phyloP scores from a whole-genome alignment of 352 stramenopile species.

The Labyrinthula sp. region DNA sequence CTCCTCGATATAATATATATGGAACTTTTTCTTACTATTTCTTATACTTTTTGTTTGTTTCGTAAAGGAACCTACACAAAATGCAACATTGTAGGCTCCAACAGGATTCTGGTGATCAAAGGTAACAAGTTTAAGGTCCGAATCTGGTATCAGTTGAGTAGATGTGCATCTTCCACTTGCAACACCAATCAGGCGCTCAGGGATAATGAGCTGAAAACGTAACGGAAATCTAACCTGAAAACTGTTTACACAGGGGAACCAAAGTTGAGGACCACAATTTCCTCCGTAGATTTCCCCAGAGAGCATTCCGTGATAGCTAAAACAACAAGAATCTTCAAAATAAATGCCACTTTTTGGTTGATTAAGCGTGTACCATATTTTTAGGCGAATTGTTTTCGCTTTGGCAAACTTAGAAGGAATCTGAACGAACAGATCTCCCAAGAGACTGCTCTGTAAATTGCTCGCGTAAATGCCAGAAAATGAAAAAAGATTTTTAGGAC shows the following conservation, averaged over 20 bases:
- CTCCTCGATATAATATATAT: conserved; percentile 6
- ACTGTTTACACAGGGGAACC: conserved; percentile 23
- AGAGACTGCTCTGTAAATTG: too few species aligned
- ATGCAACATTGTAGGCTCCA: conserved; percentile 17
- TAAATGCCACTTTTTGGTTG: too few species aligned
- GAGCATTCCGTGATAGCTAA: too few species aligned
- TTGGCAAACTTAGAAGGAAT: too few species aligned
- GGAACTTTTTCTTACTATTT: too few species aligned
- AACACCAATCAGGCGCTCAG: conserved; percentile 5
- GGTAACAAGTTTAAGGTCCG: background rate
- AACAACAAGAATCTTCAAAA: too few species aligned
- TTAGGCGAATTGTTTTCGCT: too few species aligned
- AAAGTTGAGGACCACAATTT: conserved; percentile 6
- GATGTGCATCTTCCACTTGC: background rate
- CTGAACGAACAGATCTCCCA: too few species aligned
- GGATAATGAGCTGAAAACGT: conserved; percentile 8
- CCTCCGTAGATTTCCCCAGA: too few species aligned
- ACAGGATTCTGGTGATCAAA: conserved; percentile 12
- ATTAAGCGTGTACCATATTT: too few species aligned
- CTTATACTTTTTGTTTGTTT: background rate
- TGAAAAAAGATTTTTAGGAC: too few species aligned
- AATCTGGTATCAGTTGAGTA: background rate
- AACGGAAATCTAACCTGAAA: conserved; percentile 11
- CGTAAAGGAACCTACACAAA: conserved; percentile 25
- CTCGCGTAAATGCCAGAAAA: too few species aligned